Conservation (phyloP, 257 asterid genomes). For the Nicotiana tabacum region DNA sequence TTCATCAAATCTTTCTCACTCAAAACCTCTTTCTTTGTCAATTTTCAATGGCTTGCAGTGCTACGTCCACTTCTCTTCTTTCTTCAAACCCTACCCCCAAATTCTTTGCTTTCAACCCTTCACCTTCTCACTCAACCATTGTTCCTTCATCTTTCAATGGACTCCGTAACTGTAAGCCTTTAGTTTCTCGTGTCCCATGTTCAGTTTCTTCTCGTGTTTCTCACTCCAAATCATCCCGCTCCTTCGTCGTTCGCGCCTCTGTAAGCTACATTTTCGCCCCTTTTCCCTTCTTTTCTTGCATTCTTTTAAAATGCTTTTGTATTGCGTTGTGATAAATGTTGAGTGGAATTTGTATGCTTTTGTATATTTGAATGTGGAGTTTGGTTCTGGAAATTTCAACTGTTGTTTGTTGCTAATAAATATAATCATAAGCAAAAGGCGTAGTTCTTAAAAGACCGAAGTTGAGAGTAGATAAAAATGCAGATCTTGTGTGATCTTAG, state of each 20-base stretch:
- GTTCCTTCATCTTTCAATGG: slow-evolving; percentile 48
- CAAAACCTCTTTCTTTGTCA: not conserved
- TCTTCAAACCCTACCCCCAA: slow-evolving; percentile 23
- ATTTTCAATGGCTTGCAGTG: slow-evolving; percentile 52
- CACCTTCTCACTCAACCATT: slow-evolving; percentile 20
- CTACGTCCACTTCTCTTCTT: slow-evolving; percentile 51
- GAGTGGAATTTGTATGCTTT: not conserved
- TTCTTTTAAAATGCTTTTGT: not conserved
- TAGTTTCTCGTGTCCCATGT: slow-evolving; percentile 29
- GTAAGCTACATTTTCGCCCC: not conserved
- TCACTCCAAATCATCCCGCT: slow-evolving; percentile 27
- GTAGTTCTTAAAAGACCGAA: not conserved
- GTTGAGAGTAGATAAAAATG: not conserved
- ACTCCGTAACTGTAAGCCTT: slow-evolving; percentile 30
- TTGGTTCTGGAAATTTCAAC: not conserved
- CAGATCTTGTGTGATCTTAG: not conserved
- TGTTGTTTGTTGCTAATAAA: not conserved
- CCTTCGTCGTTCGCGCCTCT: slow-evolving; percentile 47
- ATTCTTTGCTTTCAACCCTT: no score
- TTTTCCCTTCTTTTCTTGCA: not conserved
- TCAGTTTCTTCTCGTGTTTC: slow-evolving; percentile 34
- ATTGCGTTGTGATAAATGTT: not conserved
- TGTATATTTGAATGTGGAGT: not conserved
- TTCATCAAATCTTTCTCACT: not conserved
- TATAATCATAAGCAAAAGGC: not conserved